Base-by-base conservation (phyloP, 78 protist genomes). In the Chrysochromulina parva region DNA sequence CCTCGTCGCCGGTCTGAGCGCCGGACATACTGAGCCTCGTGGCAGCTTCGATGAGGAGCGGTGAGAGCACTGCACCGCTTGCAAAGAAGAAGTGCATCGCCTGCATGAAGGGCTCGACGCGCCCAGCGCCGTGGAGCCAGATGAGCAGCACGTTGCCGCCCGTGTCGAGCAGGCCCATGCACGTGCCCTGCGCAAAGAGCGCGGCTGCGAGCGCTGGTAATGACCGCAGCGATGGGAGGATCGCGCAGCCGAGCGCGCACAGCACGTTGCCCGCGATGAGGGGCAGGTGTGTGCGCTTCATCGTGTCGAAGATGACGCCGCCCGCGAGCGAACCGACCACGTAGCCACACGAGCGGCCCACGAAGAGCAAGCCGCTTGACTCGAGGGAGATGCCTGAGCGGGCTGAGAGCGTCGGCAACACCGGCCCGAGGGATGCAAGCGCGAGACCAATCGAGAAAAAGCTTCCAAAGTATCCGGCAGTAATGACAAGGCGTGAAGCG, bases 91-190 rank as follows among this genome's bases (percentile, higher is more conserved):
- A 7, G 24, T 58, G 62, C 62, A 58, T 58, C 71, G 71, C 71
- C 48, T 67, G 76, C 76, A 67, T 67, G 76, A 26, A 67, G 48
- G 76, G 76, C 76, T 67, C 76, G 76, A 67, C 76, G 76, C 76
- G 76, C 9, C 24, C 2, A 3, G 50, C 10, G n/a, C 76, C 76
- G 47, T 67, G 76, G 9, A 67, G 76, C 50, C 76, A n/a, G 48
- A 67, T 20, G 50, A 67, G 48, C 9, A 67, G 76, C 50, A 67
- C 76, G 48, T 67, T 67, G 50, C 76, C 76, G 3, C 50, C 76
- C 14, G 76, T 67, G 76, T 67, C 76, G 76, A 67, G 76, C 76
- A 67, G 20, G 76, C 76, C 76, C 76, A 67, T 67, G 76, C 76
- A 67, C 11, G 10, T 13, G 48, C 76, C 76, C 50, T 67, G 76